Percentiles rank a stretch among this genome's conserved stretches.
Evolutionary conservation across 768 basidiomycete species (phyloP).

Genomic region (Leccinum variicolor): DNA sequence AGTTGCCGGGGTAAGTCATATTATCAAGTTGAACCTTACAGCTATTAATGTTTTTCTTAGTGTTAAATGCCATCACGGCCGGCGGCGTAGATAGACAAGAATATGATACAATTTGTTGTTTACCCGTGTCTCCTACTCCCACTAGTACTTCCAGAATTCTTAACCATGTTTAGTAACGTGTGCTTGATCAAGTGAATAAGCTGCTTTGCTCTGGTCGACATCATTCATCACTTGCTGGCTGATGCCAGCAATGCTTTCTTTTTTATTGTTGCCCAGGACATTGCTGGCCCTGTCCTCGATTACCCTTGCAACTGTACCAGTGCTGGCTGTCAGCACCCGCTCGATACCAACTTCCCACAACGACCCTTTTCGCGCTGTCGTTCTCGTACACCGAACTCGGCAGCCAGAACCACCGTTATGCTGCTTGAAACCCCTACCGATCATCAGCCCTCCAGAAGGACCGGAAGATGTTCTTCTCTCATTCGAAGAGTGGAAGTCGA

Average conservation of each 20-base stretch:
- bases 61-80: constrained; percentile 17
- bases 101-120: constrained; percentile 7
- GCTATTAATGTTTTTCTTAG: constrained; percentile 11
- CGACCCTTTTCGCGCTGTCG: constrained; percentile 61
- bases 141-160: no score
- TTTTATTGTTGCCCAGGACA: constrained; percentile 9
- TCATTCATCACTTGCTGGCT: constrained; percentile 1
- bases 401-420: constrained; percentile 59
- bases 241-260: constrained; percentile 6
- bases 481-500: constrained; percentile 88
- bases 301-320: constrained; percentile 31
- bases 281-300: constrained; percentile 34
- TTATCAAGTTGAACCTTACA: neutral
- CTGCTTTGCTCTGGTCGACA: constrained; percentile 5
- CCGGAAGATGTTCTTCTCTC: constrained; percentile 66
- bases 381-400: constrained; percentile 40
- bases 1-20: constrained; percentile 12
- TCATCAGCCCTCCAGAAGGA: constrained; percentile 37
- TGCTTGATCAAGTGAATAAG: neutral
- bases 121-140: neutral
- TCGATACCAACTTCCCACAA: constrained; percentile 40
- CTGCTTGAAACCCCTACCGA: constrained; percentile 54
- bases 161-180: neutral
- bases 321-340: constrained; percentile 26
- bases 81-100: constrained; percentile 9